Conservation (phyloP, 2,329 filamentous ascomycete genomes). For the Pseudovirgaria hyperparasitica region DNA sequence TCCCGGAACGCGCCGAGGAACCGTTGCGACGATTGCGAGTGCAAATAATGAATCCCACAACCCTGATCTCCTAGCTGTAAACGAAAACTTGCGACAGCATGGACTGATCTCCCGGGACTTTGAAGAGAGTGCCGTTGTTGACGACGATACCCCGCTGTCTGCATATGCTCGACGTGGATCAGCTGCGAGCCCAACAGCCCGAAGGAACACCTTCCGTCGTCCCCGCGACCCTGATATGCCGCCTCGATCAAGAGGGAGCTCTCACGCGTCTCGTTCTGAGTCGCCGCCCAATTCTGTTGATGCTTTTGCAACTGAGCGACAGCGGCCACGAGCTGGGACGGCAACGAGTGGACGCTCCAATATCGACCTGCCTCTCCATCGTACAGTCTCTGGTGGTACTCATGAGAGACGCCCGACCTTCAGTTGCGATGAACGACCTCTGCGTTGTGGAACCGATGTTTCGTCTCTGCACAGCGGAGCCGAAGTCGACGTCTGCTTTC, state of each 20-base stretch:
- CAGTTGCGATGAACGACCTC: slow-evolving; percentile 45
- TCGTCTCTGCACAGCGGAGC: slow-evolving; percentile 55
- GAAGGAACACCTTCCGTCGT: slow-evolving; percentile 32
- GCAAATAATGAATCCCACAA: slow-evolving; percentile 21
- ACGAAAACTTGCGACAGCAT: slow-evolving; percentile 30
- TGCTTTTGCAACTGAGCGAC: slow-evolving; percentile 83
- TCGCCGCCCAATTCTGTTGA: slow-evolving; percentile 97
- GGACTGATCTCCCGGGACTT: slow-evolving; percentile 58
- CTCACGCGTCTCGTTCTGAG: slow-evolving; percentile 49
- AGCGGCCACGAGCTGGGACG: slow-evolving; percentile 63
- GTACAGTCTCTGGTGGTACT: slow-evolving; percentile 59
- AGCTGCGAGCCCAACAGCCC: slow-evolving; percentile 22
- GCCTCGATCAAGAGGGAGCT: slow-evolving; percentile 33
- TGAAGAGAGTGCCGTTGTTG: slow-evolving; percentile 62
- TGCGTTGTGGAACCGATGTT: slow-evolving; percentile 49
- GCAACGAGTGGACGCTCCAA: slow-evolving; percentile 45
- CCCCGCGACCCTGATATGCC: slow-evolving; percentile 21
- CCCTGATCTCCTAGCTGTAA: slow-evolving; percentile 31
- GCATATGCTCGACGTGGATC: slow-evolving; percentile 39
- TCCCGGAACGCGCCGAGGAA: slow-evolving; percentile 48
- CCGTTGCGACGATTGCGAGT: slow-evolving; percentile 52
- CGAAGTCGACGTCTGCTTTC: slow-evolving; percentile 84
- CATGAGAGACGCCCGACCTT: slow-evolving; percentile 48
- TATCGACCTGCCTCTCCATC: slow-evolving; percentile 48
- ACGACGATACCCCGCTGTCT: slow-evolving; percentile 48